Conservation (phyloP, 2,329 filamentous ascomycete genomes). For the Sarocladiaceae sp. region DNA sequence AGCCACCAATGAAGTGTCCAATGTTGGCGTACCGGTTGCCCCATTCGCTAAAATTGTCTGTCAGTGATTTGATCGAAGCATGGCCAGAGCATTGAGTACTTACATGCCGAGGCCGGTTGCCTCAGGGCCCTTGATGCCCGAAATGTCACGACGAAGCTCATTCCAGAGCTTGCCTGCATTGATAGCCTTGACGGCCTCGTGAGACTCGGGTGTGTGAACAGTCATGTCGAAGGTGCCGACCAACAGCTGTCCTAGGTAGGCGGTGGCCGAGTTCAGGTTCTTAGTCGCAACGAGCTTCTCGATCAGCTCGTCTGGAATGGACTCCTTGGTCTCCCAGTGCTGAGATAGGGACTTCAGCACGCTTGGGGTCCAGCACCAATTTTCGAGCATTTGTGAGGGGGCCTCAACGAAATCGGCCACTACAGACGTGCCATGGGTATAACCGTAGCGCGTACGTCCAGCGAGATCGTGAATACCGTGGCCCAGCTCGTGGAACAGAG, state of each 20-base stretch:
- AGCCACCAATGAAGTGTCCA: conserved; percentile 76
- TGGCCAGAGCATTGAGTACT: conserved; percentile 18
- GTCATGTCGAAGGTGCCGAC: conserved; percentile 83
- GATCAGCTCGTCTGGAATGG: conserved; percentile 69
- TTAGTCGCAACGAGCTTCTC: conserved; percentile 69
- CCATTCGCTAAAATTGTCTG: conserved; percentile 46
- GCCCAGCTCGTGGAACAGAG: conserved; percentile 72
- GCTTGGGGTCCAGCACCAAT: conserved; percentile 66
- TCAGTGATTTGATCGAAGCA: conserved; percentile 17
- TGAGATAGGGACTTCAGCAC: conserved; percentile 61
- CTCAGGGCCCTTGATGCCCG: conserved; percentile 68
- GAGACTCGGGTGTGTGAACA: conserved; percentile 64
- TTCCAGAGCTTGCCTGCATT: conserved; percentile 66
- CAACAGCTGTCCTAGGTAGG: conserved; percentile 71
- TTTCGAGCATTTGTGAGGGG: conserved; percentile 67
- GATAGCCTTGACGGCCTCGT: conserved; percentile 60
- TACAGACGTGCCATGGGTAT: conserved; percentile 62
- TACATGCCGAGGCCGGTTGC: conserved; percentile 51
- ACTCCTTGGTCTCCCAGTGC: conserved; percentile 64
- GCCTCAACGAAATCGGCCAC: conserved; percentile 67
- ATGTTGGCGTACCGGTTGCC: conserved; percentile 75
- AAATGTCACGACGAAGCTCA: conserved; percentile 62
- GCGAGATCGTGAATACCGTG: conserved; percentile 66
- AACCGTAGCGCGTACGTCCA: conserved; percentile 55
- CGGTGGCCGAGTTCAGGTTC: conserved; percentile 73